Evolutionary conservation across 2,329 filamentous ascomycete species (phyloP).

Genomic region (Ophiostoma pallidulum): DNA sequence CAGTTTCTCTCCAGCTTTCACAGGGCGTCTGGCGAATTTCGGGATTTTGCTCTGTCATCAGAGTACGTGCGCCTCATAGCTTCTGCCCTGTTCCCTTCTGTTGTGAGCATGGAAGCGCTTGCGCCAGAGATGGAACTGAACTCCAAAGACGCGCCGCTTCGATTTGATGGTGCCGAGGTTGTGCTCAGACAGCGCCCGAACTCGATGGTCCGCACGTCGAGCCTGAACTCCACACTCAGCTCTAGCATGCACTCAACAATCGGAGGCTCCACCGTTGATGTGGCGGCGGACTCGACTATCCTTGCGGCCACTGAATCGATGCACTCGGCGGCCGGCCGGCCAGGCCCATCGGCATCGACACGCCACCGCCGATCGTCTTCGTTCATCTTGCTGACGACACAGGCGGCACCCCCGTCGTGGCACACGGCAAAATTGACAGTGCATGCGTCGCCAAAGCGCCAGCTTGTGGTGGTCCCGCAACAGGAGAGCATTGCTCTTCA

Average conservation of each 20-base stretch:
- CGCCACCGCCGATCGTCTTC: constrained; percentile 74
- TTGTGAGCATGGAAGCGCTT: constrained; percentile 78
- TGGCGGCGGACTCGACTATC: constrained; percentile 6
- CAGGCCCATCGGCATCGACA: constrained; percentile 24
- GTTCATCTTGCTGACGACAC: constrained; percentile 76
- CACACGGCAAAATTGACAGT: constrained; percentile 55
- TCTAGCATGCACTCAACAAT: constrained; percentile 13
- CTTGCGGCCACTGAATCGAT: constrained; percentile 33
- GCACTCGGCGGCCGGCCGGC: constrained; percentile 22
- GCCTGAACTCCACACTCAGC: constrained; percentile 22
- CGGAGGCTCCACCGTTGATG: constrained; percentile 4
- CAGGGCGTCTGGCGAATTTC: constrained; percentile 63
- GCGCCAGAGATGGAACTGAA: constrained; percentile 80
- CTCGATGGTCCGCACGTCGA: constrained; percentile 65
- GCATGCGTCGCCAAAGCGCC: constrained; percentile 50
- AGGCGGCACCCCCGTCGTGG: constrained; percentile 47
- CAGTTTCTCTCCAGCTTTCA: constrained; percentile 74
- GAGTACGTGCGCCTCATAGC: constrained; percentile 75
- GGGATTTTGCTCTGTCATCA: constrained; percentile 71
- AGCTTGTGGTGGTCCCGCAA: constrained; percentile 30
- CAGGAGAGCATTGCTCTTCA: constrained; percentile 60
- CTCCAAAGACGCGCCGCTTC: constrained; percentile 69
- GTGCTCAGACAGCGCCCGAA: constrained; percentile 65
- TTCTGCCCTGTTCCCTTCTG: constrained; percentile 72
- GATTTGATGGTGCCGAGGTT: constrained; percentile 77